A percentile compares a stretch with the other conserved stretches of the same genome.
Evolutionary conservation across 2,329 filamentous ascomycete species (phyloP).

Genomic region (Claviceps arundinis): DNA sequence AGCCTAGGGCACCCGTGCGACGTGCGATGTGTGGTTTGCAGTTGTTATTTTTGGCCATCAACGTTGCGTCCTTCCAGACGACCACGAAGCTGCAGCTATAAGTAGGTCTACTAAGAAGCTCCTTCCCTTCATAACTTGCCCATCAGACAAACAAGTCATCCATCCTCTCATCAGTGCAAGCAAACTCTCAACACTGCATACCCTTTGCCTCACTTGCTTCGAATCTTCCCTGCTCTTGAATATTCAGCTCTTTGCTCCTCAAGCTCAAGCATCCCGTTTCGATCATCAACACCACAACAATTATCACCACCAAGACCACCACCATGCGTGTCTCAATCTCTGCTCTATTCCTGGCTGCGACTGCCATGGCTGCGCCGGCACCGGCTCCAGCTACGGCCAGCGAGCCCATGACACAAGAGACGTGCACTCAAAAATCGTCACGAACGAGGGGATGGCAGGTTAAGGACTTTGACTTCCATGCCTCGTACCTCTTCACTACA

Average conservation of each 20-base stretch:
- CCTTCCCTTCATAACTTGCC: background rate
- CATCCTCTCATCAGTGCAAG: background rate
- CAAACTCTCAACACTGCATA: background rate
- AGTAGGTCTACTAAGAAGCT: background rate
- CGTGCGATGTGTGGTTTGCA: background rate
- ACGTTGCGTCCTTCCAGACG: background rate
- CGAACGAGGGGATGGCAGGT: constrained; percentile 24
- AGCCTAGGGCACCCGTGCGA: background rate
- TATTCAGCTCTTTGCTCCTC: background rate
- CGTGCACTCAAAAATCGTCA: constrained; percentile 12
- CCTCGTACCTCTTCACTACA: constrained; percentile 34
- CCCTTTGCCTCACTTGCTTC: background rate
- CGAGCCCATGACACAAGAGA: background rate
- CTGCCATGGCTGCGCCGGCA: constrained; percentile 12
- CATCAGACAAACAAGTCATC: background rate
- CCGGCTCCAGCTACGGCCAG: constrained; percentile 3
- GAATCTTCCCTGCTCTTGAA: background rate
- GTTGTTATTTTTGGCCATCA: background rate
- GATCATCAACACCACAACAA: background rate
- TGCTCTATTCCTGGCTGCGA: constrained; percentile 12
- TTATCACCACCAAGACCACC: background rate
- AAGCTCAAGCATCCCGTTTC: too few species aligned
- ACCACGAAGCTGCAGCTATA: background rate
- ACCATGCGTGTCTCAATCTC: constrained; percentile 9
- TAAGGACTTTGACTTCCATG: constrained; percentile 32